Evolutionary conservation across 345 rosid genomes (phyloP).

Genomic region (Populus davidiana): DNA sequence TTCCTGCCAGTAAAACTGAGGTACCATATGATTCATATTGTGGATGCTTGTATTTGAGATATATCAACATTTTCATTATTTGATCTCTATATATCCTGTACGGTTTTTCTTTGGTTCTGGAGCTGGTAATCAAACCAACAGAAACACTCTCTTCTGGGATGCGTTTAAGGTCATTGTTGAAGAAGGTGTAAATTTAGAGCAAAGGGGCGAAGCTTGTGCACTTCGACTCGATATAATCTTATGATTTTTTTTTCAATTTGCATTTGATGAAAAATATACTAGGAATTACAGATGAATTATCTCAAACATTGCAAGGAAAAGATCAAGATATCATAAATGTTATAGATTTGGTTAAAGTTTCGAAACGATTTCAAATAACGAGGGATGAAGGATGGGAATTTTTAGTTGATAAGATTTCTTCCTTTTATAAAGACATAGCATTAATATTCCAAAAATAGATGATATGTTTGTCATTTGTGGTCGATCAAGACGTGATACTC

Average conservation of each 20-base stretch:
- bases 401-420: background rate
- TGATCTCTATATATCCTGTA: too few relatives aligned
- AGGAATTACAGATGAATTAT: constrained; percentile 7
- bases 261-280: background rate
- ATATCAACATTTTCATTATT: too few relatives aligned
- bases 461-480: background rate
- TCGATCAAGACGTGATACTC: too few relatives aligned
- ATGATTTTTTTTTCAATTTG: background rate
- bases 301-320: background rate
- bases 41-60: too few relatives aligned
- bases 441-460: background rate
- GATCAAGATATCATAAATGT: constrained; percentile 7
- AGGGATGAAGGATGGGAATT: too few relatives aligned
- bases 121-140: too few relatives aligned
- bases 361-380: too few relatives aligned
- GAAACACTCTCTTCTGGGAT: too few relatives aligned
- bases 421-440: background rate
- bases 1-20: too few relatives aligned
- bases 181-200: background rate
- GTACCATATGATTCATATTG: too few relatives aligned
- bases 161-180: too few relatives aligned
- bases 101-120: too few relatives aligned
- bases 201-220: background rate
- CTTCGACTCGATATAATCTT: background rate
- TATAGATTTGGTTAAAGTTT: background rate